Evolutionary conservation across 1,284 basidiomycete genomes (phyloP), one percentile per base, ranked within the genome.

Genomic region (Ganoderma sinense): DNA sequence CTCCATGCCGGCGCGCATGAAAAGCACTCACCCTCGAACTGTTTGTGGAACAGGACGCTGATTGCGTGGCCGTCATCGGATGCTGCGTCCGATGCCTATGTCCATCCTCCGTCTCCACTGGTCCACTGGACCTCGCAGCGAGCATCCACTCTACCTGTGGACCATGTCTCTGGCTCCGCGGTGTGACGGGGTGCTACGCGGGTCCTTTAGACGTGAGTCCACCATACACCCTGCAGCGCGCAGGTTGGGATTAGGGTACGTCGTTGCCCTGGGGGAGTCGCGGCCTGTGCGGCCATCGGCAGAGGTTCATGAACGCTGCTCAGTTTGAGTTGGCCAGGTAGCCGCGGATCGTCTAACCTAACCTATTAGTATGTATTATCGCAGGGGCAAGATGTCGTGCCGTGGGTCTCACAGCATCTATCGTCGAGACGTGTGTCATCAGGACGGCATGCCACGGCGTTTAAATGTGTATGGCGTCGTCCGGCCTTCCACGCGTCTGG

Each of bases 21-120:
- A 65, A 40, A 26, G 20, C 20, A 58, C 20, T 58, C 59, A 68
- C 71, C 71, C 71, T 67, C 41, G 65, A 70, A 73, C 65, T 53
- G 65, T 60, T 45, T 26, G 41, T 13, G 20, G 45, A 48, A 31
- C 41, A 33, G 56, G 65, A 59, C 23, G 60, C 40, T 43, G 60
- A 62, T 31, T 40, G 26, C 40, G 4, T 20, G 5, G 45, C 62
- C 29, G n/a, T 36, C 18, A 31, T 63, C 62, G 45, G 62, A 63
- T 36, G 31, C 45, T 53, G 43, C n/a, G 20, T 63, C 45, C 62
- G 33, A 39, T 26, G 31, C 31, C 20, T 20, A 43, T 18, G 41
- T 56, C 2, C 56, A 33, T 39, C 33, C 33, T n/a, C 36, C 31
- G 11, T 59, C 56, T 20, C 36, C 56, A 56, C 31, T 56, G 26